These are phyloP conservation scores for Phytophthora fragariae DNA, from an alignment of 352 stramenopile species.

Conservation along the genomic window DNA sequence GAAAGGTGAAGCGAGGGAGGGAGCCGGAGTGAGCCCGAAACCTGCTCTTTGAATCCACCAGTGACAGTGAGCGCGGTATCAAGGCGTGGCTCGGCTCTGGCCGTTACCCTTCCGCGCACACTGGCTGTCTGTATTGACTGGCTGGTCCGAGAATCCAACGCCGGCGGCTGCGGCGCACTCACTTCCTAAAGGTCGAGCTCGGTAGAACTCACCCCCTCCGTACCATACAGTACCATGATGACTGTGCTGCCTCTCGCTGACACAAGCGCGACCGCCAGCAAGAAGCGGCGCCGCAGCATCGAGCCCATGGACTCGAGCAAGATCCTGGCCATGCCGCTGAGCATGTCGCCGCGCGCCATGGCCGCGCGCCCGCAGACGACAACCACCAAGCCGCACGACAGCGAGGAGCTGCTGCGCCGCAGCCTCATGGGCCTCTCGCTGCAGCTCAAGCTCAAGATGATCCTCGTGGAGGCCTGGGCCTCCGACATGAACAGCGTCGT, in stretches of 20 bases:
- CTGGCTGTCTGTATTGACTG: slow-evolving; percentile 44
- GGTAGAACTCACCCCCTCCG: slow-evolving; percentile 1
- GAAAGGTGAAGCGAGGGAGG: slow-evolving; percentile 24
- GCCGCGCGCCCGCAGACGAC: slow-evolving; percentile 24
- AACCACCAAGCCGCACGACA: slow-evolving; percentile 4
- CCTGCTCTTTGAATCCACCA: slow-evolving; percentile 43
- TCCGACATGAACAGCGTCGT: slow-evolving; percentile 90
- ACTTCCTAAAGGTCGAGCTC: slow-evolving; percentile 37
- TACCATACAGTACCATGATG: slow-evolving; percentile 44
- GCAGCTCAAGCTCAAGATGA: slow-evolving; percentile 88
- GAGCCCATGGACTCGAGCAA: slow-evolving; percentile 64
- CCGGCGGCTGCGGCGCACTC: slow-evolving; percentile 10
- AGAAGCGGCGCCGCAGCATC: slow-evolving; percentile 76
- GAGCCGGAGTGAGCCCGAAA: slow-evolving; percentile 33
- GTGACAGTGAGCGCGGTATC: slow-evolving; percentile 32
- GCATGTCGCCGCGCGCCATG: slow-evolving; percentile 45
- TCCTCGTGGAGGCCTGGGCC: slow-evolving; percentile 82
- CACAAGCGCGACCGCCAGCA: slow-evolving; percentile 42
- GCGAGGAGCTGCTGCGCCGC: slow-evolving; percentile 56
- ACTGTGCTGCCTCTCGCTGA: slow-evolving; percentile 47
- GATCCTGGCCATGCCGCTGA: slow-evolving; percentile 60
- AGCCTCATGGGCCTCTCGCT: slow-evolving; percentile 82
- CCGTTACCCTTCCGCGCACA: slow-evolving; percentile 26
- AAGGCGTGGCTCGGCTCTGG: slow-evolving; percentile 29
- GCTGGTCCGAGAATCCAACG: slow-evolving; percentile 42